Evolutionary conservation across 1,284 basidiomycete genomes (phyloP), one percentile per base, ranked within the genome.

Genomic region (Rhodotorula sp.): DNA sequence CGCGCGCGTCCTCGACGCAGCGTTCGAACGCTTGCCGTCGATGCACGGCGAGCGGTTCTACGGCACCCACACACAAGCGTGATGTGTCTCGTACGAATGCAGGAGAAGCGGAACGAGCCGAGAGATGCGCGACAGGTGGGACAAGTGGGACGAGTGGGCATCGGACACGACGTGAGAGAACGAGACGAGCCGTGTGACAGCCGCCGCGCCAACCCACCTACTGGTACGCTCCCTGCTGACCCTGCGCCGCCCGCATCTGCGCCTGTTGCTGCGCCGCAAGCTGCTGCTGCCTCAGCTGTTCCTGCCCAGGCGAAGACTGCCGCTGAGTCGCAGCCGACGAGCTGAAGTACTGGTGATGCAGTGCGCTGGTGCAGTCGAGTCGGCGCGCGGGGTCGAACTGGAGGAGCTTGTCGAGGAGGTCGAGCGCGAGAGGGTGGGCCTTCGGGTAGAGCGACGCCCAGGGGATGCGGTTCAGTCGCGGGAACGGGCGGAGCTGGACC

Each of bases 351-450:
- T 44, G 40, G 40, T 99, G 96, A 24, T 85, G 86, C 62, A 99
- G 86, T 0, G 96, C 94, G 62, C 96, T 92, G 40, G 90, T 88
- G 34, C 95, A 95, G 16, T 92, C 91, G 71, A 96, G 88, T 8
- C 96, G 89, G 78, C 94, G 89, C 40, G 89, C 86, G 1, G 96
- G 96, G 80, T 99, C 96, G 78, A 99, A 99, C 79, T 96, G 94
- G 62, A 99, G 87, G 54, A 99, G 87, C 70, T 90, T 88, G 80
- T 99, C 96, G 58, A 99, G 88, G 7, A 99, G 86, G 80, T 97
- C 92, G 65, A 64, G 65, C 1, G 65, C 91, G 80, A 92, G 89
- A 48, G 90, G 88, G 7, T 93, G 89, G 4, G 95, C 94, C 79
- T 95, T 95, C 3, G 94, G 92, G 59, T 97, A 86, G 50, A 98